Evolutionary conservation across 805 yeast genomes (phyloP).

Genomic region (Kluyveromyces aestuarii): DNA sequence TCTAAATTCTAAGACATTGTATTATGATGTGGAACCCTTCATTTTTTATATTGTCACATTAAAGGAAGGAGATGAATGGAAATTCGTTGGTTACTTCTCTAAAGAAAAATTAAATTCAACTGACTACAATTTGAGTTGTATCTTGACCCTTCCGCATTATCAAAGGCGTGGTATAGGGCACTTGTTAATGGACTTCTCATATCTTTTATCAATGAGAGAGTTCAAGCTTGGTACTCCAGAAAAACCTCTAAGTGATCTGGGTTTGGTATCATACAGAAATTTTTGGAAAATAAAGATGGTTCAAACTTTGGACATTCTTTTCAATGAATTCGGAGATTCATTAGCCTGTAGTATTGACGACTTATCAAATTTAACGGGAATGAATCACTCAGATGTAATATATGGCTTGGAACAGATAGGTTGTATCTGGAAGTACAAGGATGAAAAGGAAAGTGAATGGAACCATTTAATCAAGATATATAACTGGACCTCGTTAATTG

Average conservation of each 20-base stretch:
- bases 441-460: conserved; percentile 31
- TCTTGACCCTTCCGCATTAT: conserved; percentile 77
- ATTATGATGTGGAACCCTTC: conserved; percentile 94
- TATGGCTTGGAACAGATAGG: conserved; percentile 75
- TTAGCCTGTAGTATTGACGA: conserved; percentile 44
- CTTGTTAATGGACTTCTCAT: conserved; percentile 82
- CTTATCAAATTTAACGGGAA: conserved; percentile 65
- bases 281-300: conserved; percentile 75
- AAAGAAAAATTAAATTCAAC: conserved; percentile 71
- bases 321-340: conserved; percentile 4
- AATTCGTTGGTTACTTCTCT: conserved; percentile 90
- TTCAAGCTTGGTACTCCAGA: conserved; percentile 85
- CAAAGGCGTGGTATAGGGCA: conserved; percentile 88
- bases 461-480: conserved; percentile 49
- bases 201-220: conserved; percentile 66
- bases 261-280: conserved; percentile 73
- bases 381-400: conserved; percentile 79
- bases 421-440: conserved; percentile 33
- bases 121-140: conserved; percentile 81
- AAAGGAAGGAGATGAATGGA: conserved; percentile 43
- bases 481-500: conserved; percentile 23
- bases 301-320: conserved; percentile 20
- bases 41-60: conserved; percentile 81
- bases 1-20: conserved; percentile 82
- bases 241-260: conserved; percentile 83